Conservation (phyloP, 345 rosid species). For the Lagerstroemia speciosa region DNA sequence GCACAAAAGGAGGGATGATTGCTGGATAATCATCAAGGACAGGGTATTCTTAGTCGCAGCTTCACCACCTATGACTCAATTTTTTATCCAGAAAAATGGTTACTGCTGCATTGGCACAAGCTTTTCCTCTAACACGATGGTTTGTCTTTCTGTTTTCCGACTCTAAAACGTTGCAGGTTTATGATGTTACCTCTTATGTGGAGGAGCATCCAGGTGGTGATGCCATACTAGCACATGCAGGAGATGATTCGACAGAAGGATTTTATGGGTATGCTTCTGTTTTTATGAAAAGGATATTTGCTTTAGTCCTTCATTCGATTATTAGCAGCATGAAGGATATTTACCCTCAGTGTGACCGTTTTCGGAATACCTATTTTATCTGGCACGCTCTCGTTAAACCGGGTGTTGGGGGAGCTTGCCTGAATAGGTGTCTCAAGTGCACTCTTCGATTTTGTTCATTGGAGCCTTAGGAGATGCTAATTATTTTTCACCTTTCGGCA, state of each 20-base stretch:
- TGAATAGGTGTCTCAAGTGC: neutral
- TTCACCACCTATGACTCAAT: neutral
- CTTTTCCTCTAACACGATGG: neutral
- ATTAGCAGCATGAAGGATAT: too few relatives aligned
- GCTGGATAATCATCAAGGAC: constrained; percentile 82
- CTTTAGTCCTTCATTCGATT: neutral
- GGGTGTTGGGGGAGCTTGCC: neutral
- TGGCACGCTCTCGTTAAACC: neutral
- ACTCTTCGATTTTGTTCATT: neutral
- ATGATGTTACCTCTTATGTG: constrained; percentile 82
- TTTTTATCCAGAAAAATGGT: neutral
- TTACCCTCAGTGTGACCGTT: too few relatives aligned
- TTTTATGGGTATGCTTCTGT: constrained; percentile 57
- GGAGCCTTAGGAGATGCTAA: neutral
- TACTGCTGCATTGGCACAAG: neutral
- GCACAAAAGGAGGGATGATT: constrained; percentile 74
- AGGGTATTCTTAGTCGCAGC: constrained; percentile 28
- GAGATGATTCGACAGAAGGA: constrained; percentile 88
- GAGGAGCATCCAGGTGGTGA: constrained; percentile 98
- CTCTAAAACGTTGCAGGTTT: constrained; percentile 33
- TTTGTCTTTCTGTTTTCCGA: neutral
- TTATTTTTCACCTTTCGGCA: neutral
- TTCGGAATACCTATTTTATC: neutral
- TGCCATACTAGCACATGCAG: constrained; percentile 79
- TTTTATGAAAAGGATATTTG: neutral